These are phyloP conservation scores for Penicillium fuscoglaucum DNA, from an alignment of 2,329 filamentous ascomycete genomes.

Conservation along the genomic window DNA sequence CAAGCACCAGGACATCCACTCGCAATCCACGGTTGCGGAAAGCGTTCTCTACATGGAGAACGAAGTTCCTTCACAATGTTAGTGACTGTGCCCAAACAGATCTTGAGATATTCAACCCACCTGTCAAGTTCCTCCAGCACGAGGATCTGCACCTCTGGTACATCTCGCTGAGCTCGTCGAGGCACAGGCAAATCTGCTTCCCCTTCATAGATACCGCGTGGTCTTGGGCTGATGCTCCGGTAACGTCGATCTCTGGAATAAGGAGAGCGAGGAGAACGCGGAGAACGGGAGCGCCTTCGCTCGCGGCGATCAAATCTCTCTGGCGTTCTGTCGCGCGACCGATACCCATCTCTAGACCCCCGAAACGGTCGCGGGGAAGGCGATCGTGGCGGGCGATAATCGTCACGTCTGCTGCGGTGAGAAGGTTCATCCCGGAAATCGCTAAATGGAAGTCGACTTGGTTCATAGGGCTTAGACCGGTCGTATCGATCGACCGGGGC, in stretches of 20 bases:
- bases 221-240: constrained; percentile 68
- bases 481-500: constrained; percentile 48
- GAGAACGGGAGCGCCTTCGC: constrained; percentile 68
- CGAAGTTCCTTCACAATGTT: constrained; percentile 63
- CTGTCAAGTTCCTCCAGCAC: constrained; percentile 73
- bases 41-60: constrained; percentile 75
- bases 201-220: constrained; percentile 54
- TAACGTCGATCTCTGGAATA: constrained; percentile 62
- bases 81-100: constrained; percentile 6
- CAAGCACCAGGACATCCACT: constrained; percentile 76
- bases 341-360: constrained; percentile 64
- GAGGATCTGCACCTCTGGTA: constrained; percentile 88
- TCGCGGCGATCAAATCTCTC: constrained; percentile 56
- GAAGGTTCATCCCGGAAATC: constrained; percentile 53
- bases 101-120: constrained; percentile 31
- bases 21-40: constrained; percentile 72
- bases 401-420: constrained; percentile 57
- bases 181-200: constrained; percentile 70
- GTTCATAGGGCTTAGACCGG: constrained; percentile 31
- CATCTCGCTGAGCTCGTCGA: constrained; percentile 68
- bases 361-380: constrained; percentile 61
- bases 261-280: constrained; percentile 46
- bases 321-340: constrained; percentile 44
- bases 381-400: constrained; percentile 61
- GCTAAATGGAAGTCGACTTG: constrained; percentile 43